A percentile compares a stretch with the other conserved stretches of the same genome.
Evolutionary conservation across 176 grass and related monocot genomes (phyloP).

Genomic region (Hsuehochloa calcarea): DNA sequence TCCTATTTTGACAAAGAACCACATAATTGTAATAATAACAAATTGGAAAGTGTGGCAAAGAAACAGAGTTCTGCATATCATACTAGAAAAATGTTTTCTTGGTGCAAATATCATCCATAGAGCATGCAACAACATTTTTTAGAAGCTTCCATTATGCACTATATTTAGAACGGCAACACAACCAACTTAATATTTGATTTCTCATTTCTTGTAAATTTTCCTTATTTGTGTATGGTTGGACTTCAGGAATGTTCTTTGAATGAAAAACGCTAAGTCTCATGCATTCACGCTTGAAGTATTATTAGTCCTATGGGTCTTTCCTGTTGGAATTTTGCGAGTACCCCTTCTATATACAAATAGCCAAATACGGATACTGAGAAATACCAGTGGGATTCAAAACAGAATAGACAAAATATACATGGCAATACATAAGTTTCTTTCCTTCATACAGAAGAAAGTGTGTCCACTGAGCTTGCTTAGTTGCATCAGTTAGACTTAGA

Average conservation of each 20-base stretch:
- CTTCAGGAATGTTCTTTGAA: not conserved
- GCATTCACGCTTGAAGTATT: not conserved
- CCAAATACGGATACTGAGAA: not conserved
- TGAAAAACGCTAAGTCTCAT: not conserved
- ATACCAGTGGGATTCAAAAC: not conserved
- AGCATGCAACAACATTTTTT: not conserved
- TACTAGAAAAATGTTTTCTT: not conserved
- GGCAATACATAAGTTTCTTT: not conserved
- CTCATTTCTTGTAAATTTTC: not conserved
- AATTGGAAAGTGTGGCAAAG: not conserved
- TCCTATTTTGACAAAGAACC: not conserved
- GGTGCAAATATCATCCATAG: not conserved
- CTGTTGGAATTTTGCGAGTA: not conserved
- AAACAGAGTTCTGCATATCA: not conserved
- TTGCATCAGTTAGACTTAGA: not conserved
- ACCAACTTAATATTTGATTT: constrained; percentile 4
- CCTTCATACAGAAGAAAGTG: not conserved
- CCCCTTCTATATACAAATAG: not conserved
- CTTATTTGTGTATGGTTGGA: not conserved
- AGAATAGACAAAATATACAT: not conserved
- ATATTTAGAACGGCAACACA: not conserved
- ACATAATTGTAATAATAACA: not conserved
- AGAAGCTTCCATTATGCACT: not conserved
- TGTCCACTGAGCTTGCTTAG: not conserved
- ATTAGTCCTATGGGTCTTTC: not conserved